A percentile compares a stretch with the other conserved stretches of the same genome.
Conservation (phyloP, 805 yeast genomes). For the Metschnikowia borealis region DNA sequence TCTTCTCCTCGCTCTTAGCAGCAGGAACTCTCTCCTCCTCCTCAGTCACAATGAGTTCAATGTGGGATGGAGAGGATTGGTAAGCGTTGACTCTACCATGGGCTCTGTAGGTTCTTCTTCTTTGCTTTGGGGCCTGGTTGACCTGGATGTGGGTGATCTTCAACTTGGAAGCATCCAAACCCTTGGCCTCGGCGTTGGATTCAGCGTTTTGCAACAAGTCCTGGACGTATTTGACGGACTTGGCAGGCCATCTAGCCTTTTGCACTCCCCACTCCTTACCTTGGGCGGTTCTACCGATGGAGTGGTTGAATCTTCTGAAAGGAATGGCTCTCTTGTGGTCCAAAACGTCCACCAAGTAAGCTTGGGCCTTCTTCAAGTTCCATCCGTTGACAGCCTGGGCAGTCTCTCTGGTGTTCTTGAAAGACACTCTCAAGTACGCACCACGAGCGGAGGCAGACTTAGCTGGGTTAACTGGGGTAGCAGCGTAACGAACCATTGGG, state of each 20-base stretch:
- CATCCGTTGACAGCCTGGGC: constrained; percentile 98
- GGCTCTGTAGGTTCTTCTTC: constrained; percentile 99
- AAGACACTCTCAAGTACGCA: constrained; percentile 97
- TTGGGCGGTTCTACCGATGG: constrained; percentile 99
- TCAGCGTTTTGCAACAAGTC: constrained; percentile 96
- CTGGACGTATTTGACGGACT: constrained; percentile 92
- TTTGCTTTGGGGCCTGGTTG: constrained; percentile 99
- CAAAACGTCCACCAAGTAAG: constrained; percentile 91
- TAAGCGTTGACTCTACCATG: constrained; percentile 99
- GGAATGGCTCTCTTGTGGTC: constrained; percentile 99
- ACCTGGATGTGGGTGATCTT: constrained; percentile 98
- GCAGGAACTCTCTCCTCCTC: constrained; percentile 90
- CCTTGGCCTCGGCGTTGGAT: constrained; percentile 96
- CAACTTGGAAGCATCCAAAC: constrained; percentile 92
- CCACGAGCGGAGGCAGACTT: constrained; percentile 99
- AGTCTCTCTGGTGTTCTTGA: constrained; percentile 99
- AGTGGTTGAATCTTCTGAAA: constrained; percentile 95
- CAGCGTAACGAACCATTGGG: constrained; percentile 98
- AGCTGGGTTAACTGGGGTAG: constrained; percentile 98
- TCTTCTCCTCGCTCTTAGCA: constrained; percentile 62
- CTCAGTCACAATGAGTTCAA: constrained; percentile 95
- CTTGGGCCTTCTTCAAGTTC: constrained; percentile 93
- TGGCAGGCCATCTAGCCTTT: constrained; percentile 99
- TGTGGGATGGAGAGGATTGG: constrained; percentile 98
- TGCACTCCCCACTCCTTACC: constrained; percentile 99